These are phyloP conservation scores for Candida insectorum DNA, from an alignment of 805 yeast species.

Conservation along the genomic window DNA sequence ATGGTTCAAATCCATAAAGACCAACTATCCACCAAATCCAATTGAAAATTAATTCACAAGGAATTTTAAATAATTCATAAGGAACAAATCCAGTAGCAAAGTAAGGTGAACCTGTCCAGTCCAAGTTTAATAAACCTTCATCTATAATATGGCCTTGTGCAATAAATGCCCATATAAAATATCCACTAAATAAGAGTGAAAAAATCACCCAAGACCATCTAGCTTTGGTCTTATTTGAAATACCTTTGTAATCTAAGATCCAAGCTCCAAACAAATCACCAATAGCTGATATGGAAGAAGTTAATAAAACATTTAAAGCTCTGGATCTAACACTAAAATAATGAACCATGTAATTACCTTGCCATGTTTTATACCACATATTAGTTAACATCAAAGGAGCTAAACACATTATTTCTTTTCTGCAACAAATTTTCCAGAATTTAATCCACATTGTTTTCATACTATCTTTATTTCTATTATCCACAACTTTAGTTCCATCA, in stretches of 20 bases:
- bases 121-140: conserved; percentile 8
- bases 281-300: conserved; percentile 15
- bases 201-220: conserved; percentile 14
- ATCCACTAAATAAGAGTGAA: conserved; percentile 9
- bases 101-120: conserved; percentile 15
- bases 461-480: conserved; percentile 8
- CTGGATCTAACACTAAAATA: conserved; percentile 20
- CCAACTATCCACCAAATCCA: conserved; percentile 23
- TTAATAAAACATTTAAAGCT: conserved; percentile 19
- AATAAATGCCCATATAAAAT: conserved; percentile 17
- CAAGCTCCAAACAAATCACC: conserved; percentile 16
- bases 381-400: conserved; percentile 16
- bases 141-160: conserved; percentile 4
- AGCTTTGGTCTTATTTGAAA: conserved; percentile 11
- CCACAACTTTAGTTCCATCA: conserved; percentile 18
- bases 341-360: conserved; percentile 15
- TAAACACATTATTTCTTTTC: conserved; percentile 15
- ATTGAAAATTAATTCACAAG: conserved; percentile 17
- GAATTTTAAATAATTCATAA: conserved; percentile 17
- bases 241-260: conserved; percentile 13
- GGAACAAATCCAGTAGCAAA: conserved; percentile 17
- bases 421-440: conserved; percentile 8
- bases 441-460: conserved; percentile 5
- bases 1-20: conserved; percentile 13
- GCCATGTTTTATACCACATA: conserved; percentile 21